Evolutionary conservation across 306 rosid species (phyloP).

Genomic region (Adenanthera pavonina): DNA sequence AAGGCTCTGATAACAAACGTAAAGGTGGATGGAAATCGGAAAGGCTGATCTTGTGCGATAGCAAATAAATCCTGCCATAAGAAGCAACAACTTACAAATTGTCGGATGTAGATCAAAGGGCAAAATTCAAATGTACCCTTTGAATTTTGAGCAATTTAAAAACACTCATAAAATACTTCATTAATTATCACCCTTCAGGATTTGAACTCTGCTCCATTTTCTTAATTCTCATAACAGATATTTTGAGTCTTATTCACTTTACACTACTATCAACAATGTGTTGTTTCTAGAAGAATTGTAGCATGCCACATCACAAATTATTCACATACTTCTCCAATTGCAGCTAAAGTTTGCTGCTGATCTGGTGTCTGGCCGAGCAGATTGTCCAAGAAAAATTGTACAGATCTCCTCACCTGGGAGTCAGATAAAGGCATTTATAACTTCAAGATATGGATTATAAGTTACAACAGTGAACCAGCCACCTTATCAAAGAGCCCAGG

Average conservation of each 20-base stretch:
- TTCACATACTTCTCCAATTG: conserved; percentile 79
- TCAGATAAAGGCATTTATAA: conserved; percentile 8
- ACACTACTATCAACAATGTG: no score
- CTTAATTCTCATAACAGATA: no score
- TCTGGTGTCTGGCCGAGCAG: conserved; percentile 68
- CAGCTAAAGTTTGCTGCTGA: conserved; percentile 71
- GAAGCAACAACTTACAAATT: conserved; percentile 26
- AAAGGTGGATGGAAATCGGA: conserved; percentile 90
- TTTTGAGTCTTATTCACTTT: no score
- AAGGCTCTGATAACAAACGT: conserved; percentile 88
- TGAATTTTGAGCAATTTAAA: not conserved
- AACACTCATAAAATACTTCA: not conserved
- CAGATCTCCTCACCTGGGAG: conserved; percentile 80
- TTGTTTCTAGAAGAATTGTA: no score
- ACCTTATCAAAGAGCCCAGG: not conserved
- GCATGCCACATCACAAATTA: not conserved
- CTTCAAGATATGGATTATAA: conserved; percentile 7
- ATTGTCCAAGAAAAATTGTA: conserved; percentile 79
- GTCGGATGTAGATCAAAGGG: not conserved
- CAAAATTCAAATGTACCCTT: not conserved
- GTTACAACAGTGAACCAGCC: not conserved
- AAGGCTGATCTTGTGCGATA: conserved; percentile 88
- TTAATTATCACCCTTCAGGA: no score
- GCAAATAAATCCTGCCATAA: conserved; percentile 82
- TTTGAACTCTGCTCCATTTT: no score